Base-by-base conservation (phyloP, 2,329 filamentous ascomycete species). In the Pestalotiopsis sp. region DNA sequence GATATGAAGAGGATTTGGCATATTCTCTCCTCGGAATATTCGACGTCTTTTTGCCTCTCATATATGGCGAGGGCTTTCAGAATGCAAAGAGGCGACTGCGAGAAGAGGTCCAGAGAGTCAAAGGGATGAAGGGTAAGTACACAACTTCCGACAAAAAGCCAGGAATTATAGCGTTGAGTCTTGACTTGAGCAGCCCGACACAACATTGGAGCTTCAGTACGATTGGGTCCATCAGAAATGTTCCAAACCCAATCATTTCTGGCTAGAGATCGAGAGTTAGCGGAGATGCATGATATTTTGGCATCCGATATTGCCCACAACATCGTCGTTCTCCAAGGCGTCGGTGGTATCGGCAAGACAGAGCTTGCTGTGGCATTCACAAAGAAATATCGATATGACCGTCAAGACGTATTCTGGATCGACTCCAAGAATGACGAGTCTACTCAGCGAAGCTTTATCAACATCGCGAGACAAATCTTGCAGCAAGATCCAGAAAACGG, bases 201-300 rank as follows among this genome's bases (percentile, higher is more conserved):
- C 67, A 63, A 67, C 45, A 69, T 76, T 68, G 69, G 76, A 57
- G 78, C 78, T 67, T 74, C 72, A 41, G 64, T 79, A 39, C 61
- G 68, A 20, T 76, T 80, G 52, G 78, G 74, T 41, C 71, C 79
- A 36, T 69, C 71, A 25, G 68, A 71, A 66, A 71, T 75, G 71
- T 70, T 72, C 56, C 72, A 78, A 31, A 73, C 71, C 61, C 69
- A 74, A 68, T 59, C 77, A 58, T 79, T 81, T 68, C 75, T 81
- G 17, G 77, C 74, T 49, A 74, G 78, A 72, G 67, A 76, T 59
- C 57, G 71, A 17, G 76, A 80, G 70, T 73, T 80, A 2, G 65
- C 58, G 49, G 71, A 76, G 57, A 80, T 81, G 67, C 74, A 75
- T 58, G 67, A 66, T 36, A 69, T 31, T 66, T 74, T 81, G 65